Evolutionary conservation across 805 yeast species (phyloP), one percentile per base, ranked within the genome.

Genomic region (Nakazawaea wyomingensis): DNA sequence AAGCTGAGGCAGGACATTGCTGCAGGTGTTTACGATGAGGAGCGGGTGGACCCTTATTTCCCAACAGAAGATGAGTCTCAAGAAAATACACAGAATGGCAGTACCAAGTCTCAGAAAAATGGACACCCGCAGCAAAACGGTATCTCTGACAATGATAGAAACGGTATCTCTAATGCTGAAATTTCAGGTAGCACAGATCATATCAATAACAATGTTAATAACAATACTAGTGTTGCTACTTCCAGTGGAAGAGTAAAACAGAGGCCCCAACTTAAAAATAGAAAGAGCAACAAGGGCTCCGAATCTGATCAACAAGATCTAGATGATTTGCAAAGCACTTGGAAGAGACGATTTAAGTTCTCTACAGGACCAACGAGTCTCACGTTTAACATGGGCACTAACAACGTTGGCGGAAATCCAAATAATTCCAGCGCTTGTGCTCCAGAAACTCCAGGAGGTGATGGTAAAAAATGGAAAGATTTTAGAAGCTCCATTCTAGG

Each of bases 391-490:
- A 17, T 10, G 10, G 21, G 16, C 16, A 20, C 17, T 21, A 29
- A 29, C 16, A 16, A 7, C 21, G 21, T 19, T 34, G 11, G 11
- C 27, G 11, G 27, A 8, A 11, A 11, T 24, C 11, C 27, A 24
- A 11, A 24, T 24, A 24, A 24, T 24, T n/a, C n/a, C n/a, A n/a
- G n/a, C n/a, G n/a, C n/a, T n/a, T n/a, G n/a, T n/a, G n/a, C n/a
- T n/a, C 18, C 21, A 7, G 37, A 34, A 4, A 19, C 29, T 16
- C 44, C 35, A 16, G 19, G n/a, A 1, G 30, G 26, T 9, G 45
- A 42, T 4, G 34, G 26, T 16, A 29, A 29, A 7, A 44, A 35
- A 35, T 44, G 47, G 47, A 44, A 16, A 18, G 33, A 44, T 13
- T 44, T 44, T 29, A 44, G 22, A 33, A 44, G 29, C 18, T 29